Evolutionary conservation across 169 alveolate genomes (phyloP).

Genomic region (Cryptosporidium canis): DNA sequence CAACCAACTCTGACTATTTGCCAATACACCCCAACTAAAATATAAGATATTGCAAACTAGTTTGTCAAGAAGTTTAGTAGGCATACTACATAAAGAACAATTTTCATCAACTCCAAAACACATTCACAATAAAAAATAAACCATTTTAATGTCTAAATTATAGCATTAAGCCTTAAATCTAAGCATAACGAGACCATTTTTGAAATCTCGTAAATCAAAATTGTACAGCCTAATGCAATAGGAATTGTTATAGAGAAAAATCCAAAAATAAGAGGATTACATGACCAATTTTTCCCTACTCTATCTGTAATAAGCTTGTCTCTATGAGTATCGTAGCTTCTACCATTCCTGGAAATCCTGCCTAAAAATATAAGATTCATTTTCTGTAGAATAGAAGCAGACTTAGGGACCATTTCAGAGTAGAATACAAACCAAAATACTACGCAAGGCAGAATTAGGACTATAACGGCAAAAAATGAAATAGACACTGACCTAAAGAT

Average conservation of each 20-base stretch:
- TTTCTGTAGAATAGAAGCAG: not conserved
- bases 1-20: too few relatives aligned
- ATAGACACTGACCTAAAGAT: conserved; percentile 10
- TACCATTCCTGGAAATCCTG: conserved; percentile 22
- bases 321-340: not conserved
- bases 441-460: conserved; percentile 24
- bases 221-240: not conserved
- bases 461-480: conserved; percentile 8
- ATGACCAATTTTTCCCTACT: not conserved
- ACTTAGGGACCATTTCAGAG: conserved; percentile 47
- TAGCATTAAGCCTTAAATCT: not conserved
- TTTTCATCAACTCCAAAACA: too few relatives aligned
- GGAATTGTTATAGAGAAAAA: conserved; percentile 42
- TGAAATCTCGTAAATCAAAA: conserved; percentile 15
- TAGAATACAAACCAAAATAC: conserved; percentile 61
- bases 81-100: too few relatives aligned
- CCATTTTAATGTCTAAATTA: not conserved
- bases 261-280: conserved; percentile 42
- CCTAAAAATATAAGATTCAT: conserved; percentile 39
- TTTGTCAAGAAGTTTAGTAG: too few relatives aligned
- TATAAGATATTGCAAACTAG: too few relatives aligned
- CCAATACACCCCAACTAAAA: too few relatives aligned
- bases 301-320: not conserved
- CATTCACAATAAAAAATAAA: not conserved
- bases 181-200: not conserved